Evolutionary conservation across 306 rosid species (phyloP), one percentile per base, ranked within the genome.

Genomic region (Castanea sativa): DNA sequence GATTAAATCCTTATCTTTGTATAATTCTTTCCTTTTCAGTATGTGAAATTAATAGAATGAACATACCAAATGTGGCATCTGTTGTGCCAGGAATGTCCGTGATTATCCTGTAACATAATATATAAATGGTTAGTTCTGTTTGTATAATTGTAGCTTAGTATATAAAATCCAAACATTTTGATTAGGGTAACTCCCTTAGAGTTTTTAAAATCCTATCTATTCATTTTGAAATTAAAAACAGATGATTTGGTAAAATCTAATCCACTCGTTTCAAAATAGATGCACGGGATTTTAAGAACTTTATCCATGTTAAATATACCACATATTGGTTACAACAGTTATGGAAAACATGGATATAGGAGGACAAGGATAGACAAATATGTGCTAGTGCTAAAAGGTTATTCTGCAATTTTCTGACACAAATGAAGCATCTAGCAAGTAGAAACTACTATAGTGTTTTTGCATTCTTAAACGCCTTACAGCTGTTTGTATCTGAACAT

Each of bases 21-120:
- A 19, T 57, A 19, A n/a, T 55, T 49, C 16, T 35, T 9, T 23
- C 45, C 3, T 41, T 41, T 41, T 11, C 45, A 41, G 45, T 11
- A 49, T 49, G 5, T 49, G 15, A 49, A 4, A 49, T 25, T 43
- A 30, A 41, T 9, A 18, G 25, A 30, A 32, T 43, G 58, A 20
- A 83, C 83, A 74, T 87, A 94, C 99, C 99, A 87, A 92, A 94
- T 78, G 95, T 84, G 82, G 90, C 93, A 75, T 92, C 97, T 71
- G 99, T 94, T 21, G 99, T 91, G 56, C 99, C 99, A 33, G 99
- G 99, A 76, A 94, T 94, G 85, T 94, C 99, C 30, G 97, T 87
- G 84, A 94, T 97, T 29, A 91, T 76, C 99, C 99, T 94, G 90
- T 55, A 83, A 72, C 72, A 63, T 76, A 63, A n/a, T 63, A 33